A percentile compares a stretch with the other conserved stretches of the same genome.
These are phyloP conservation scores for Chrysanthemum lavandulifolium DNA, from an alignment of 129 eudicot species.

Conservation along the genomic window DNA sequence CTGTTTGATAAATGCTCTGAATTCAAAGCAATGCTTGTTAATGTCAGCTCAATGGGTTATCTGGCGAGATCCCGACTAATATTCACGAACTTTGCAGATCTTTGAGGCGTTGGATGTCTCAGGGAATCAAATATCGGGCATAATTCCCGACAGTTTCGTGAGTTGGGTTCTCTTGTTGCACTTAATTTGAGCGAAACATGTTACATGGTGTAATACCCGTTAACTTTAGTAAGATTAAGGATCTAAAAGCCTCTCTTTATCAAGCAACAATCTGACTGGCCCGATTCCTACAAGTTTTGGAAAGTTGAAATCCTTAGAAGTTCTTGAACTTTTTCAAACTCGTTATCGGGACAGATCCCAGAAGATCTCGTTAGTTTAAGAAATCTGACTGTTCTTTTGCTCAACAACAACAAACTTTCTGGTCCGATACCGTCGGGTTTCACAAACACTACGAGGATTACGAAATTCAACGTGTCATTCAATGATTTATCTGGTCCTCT, in stretches of 20 bases:
- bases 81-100: slow-evolving; percentile 47
- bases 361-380: slow-evolving; percentile 46
- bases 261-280: slow-evolving; percentile 58
- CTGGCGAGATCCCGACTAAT: slow-evolving; percentile 51
- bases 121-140: slow-evolving; percentile 44
- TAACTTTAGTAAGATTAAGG: slow-evolving; percentile 43
- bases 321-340: slow-evolving; percentile 61
- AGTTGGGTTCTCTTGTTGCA: slow-evolving; percentile 38
- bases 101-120: slow-evolving; percentile 48
- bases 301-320: slow-evolving; percentile 48
- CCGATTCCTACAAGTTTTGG: slow-evolving; percentile 56
- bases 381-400: slow-evolving; percentile 47
- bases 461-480: slow-evolving; percentile 49
- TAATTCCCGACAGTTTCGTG: slow-evolving; percentile 43
- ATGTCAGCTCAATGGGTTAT: slow-evolving; percentile 51
- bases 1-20: slow-evolving; percentile 52
- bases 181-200: slow-evolving; percentile 54
- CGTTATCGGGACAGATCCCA: slow-evolving; percentile 61
- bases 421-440: slow-evolving; percentile 59
- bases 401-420: slow-evolving; percentile 66
- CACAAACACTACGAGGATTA: slow-evolving; percentile 38
- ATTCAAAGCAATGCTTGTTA: slow-evolving; percentile 41
- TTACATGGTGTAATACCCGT: slow-evolving; percentile 49
- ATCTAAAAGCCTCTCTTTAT: slow-evolving; percentile 48
- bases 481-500: slow-evolving; percentile 54